Evolutionary conservation across 2,329 filamentous ascomycete genomes (phyloP).

Genomic region (Myriangium duriaei): DNA sequence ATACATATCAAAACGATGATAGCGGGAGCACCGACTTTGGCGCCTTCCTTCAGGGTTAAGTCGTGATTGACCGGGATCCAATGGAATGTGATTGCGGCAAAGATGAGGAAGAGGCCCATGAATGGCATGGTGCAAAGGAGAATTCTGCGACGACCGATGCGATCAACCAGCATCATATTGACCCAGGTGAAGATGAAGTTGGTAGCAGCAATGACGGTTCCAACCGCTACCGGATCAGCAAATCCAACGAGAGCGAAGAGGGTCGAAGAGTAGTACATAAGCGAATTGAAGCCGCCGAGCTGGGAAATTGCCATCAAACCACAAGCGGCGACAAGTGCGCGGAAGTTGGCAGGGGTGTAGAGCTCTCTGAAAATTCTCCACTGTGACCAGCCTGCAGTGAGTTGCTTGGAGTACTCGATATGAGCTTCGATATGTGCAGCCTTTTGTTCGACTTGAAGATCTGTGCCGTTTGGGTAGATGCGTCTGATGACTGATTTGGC

Average conservation of each 20-base stretch:
- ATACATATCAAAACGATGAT: constrained; percentile 32
- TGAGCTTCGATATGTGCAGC: constrained; percentile 29
- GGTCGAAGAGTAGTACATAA: constrained; percentile 33
- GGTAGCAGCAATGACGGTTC: constrained; percentile 32
- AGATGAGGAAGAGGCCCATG: constrained; percentile 32
- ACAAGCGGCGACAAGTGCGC: constrained; percentile 35
- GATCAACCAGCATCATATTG: constrained; percentile 36
- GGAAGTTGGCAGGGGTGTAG: constrained; percentile 33
- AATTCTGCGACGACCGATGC: constrained; percentile 33
- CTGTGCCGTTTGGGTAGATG: constrained; percentile 30
- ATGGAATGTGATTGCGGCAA: constrained; percentile 34
- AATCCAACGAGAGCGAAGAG: constrained; percentile 39
- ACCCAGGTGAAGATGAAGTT: constrained; percentile 40
- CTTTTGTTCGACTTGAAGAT: constrained; percentile 34
- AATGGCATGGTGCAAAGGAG: constrained; percentile 33
- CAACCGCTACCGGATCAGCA: constrained; percentile 36
- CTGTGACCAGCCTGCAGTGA: constrained; percentile 29
- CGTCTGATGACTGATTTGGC: constrained; percentile 28
- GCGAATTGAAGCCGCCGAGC: constrained; percentile 34
- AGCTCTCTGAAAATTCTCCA: constrained; percentile 36
- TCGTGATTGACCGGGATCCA: constrained; percentile 35
- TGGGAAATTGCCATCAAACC: constrained; percentile 39
- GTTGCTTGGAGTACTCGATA: constrained; percentile 28
- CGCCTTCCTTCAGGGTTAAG: constrained; percentile 25
- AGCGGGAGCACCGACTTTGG: constrained; percentile 21